These are phyloP conservation scores for Metarhizium sp. DNA, from an alignment of 2,329 filamentous ascomycete genomes.

Conservation along the genomic window DNA sequence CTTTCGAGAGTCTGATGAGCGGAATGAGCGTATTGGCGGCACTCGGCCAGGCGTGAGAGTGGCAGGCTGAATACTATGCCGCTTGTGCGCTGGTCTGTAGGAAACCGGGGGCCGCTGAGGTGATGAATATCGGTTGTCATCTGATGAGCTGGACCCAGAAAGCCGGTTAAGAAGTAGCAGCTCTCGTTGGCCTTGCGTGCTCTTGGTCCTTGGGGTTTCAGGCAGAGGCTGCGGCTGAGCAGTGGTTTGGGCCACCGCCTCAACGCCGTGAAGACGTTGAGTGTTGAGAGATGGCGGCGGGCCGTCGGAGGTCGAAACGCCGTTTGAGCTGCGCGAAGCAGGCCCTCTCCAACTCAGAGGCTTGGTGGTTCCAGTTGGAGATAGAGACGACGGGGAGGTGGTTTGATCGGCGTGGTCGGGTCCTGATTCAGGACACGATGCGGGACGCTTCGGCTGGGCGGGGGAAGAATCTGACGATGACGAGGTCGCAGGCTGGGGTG, in stretches of 20 bases:
- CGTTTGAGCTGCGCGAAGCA: conserved; percentile 27
- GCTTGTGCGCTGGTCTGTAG: conserved; percentile 32
- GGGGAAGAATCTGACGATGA: conserved; percentile 4
- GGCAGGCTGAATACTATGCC: conserved; percentile 20
- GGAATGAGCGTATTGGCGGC: conserved; percentile 46
- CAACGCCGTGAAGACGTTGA: conserved; percentile 22
- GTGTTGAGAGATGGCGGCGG: conserved; percentile 22
- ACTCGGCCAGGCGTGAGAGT: conserved; percentile 29
- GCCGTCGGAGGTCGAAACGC: conserved; percentile 20
- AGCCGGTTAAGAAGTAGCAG: conserved; percentile 36
- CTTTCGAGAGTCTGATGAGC: conserved; percentile 47
- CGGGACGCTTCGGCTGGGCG: conserved; percentile 7
- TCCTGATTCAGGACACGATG: conserved; percentile 12
- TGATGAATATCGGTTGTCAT: conserved; percentile 36
- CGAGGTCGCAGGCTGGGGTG: neutral
- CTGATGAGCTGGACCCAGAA: conserved; percentile 26
- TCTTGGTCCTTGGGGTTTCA: conserved; percentile 12
- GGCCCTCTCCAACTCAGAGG: conserved; percentile 28
- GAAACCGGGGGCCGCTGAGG: conserved; percentile 38
- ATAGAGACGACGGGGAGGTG: conserved; percentile 10
- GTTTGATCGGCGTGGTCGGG: conserved; percentile 12
- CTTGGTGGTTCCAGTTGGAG: conserved; percentile 17
- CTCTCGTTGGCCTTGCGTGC: conserved; percentile 34
- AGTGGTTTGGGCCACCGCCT: conserved; percentile 7
- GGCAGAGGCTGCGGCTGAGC: conserved; percentile 10